A percentile compares a stretch with the other conserved stretches of the same genome.
Conservation (phyloP, 441 rosid genomes). For the Hura crepitans region DNA sequence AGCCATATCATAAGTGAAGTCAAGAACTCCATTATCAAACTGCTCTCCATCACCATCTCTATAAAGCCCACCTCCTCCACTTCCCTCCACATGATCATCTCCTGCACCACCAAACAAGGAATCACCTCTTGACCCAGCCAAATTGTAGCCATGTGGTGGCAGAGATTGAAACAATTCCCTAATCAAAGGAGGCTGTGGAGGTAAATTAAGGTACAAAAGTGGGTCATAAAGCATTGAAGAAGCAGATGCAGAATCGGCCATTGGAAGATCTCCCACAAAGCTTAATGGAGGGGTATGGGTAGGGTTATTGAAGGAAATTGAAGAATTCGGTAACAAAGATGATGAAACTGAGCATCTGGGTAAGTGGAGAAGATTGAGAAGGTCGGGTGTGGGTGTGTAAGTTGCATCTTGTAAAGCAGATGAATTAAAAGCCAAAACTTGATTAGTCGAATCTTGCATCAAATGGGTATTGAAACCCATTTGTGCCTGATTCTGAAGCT, state of each 20-base stretch:
- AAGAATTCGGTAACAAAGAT: slow-evolving; percentile 37
- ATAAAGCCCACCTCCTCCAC: slow-evolving; percentile 31
- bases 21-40: slow-evolving; percentile 48
- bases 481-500: slow-evolving; percentile 35
- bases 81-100: slow-evolving; percentile 16
- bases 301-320: slow-evolving; percentile 42
- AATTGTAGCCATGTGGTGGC: slow-evolving; percentile 32
- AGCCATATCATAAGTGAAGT: slow-evolving; percentile 50
- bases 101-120: slow-evolving; percentile 36
- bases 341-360: slow-evolving; percentile 36
- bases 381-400: slow-evolving; percentile 48
- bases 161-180: slow-evolving; percentile 49
- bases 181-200: slow-evolving; percentile 66
- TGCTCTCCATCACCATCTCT: slow-evolving; percentile 34
- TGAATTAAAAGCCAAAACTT: slow-evolving; percentile 13
- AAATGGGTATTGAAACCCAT: slow-evolving; percentile 28
- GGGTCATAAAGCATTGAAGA: slow-evolving; percentile 58
- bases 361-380: slow-evolving; percentile 59
- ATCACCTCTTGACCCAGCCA: slow-evolving; percentile 19
- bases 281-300: slow-evolving; percentile 20
- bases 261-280: slow-evolving; percentile 21
- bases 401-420: slow-evolving; percentile 19
- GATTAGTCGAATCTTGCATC: slow-evolving; percentile 32
- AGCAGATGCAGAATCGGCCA: slow-evolving; percentile 27
- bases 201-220: slow-evolving; percentile 52